These are phyloP conservation scores for Entomortierella chlamydospora DNA, from an alignment of 192 early-diverging fungal genomes.

Conservation along the genomic window DNA sequence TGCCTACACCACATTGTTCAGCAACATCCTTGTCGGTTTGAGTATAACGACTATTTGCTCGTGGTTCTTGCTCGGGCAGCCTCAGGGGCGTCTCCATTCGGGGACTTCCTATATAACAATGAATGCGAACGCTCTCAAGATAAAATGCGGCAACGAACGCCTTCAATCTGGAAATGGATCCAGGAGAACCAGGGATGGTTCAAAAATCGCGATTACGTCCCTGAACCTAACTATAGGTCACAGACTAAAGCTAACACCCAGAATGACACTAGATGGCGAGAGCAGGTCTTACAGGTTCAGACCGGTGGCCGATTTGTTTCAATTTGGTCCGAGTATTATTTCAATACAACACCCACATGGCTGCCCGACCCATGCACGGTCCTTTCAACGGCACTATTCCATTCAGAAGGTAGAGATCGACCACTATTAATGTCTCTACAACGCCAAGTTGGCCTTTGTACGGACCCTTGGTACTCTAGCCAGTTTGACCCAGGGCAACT, in stretches of 20 bases:
- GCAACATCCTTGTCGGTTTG: conserved; percentile 52
- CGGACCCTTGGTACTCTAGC: conserved; percentile 16
- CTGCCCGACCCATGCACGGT: conserved; percentile 31
- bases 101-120: conserved; percentile 57
- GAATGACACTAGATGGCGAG: conserved; percentile 30
- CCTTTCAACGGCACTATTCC: background rate
- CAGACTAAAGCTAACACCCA: background rate
- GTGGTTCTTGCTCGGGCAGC: conserved; percentile 51
- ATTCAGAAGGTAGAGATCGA: background rate
- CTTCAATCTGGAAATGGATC: conserved; percentile 55
- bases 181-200: conserved; percentile 50
- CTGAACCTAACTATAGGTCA: background rate
- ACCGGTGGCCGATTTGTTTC: conserved; percentile 49
- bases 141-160: conserved; percentile 34
- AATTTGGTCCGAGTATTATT: conserved; percentile 58
- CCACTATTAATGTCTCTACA: background rate
- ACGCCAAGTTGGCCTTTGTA: background rate
- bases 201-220: conserved; percentile 36
- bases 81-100: conserved; percentile 53
- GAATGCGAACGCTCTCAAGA: conserved; percentile 45
- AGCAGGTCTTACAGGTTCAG: conserved; percentile 33
- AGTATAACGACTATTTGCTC: conserved; percentile 57
- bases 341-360: conserved; percentile 21
- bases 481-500: conserved; percentile 23
- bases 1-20: conserved; percentile 56